A percentile compares a stretch with the other conserved stretches of the same genome.
These are phyloP conservation scores for Neurospora crassa DNA, from an alignment of 2,329 filamentous ascomycete genomes.

Conservation along the genomic window DNA sequence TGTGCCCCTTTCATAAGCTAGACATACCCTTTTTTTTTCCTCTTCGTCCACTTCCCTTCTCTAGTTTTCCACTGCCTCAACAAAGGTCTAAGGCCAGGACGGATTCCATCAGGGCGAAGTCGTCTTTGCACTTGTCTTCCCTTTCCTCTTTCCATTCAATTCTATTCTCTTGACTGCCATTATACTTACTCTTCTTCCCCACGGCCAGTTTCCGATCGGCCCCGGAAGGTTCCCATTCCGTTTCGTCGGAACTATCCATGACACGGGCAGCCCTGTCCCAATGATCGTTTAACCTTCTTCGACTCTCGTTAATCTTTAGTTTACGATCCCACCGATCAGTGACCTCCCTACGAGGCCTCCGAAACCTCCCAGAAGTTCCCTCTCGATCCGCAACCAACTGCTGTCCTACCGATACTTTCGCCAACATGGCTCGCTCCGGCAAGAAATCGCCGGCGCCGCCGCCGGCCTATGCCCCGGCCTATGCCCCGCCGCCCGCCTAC, in stretches of 20 bases:
- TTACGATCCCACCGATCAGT: background rate
- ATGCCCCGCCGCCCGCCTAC: conserved; percentile 12
- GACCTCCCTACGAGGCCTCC: background rate
- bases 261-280: conserved; percentile 26
- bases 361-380: background rate
- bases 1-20: background rate
- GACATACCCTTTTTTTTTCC: background rate
- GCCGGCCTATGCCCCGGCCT: conserved; percentile 18
- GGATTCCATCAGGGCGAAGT: conserved; percentile 2
- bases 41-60: conserved; percentile 14
- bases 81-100: conserved; percentile 10
- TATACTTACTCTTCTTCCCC: conserved; percentile 16
- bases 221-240: conserved; percentile 7
- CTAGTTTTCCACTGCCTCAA: conserved; percentile 4
- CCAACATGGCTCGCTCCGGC: conserved; percentile 29
- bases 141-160: conserved; percentile 5
- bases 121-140: conserved; percentile 9
- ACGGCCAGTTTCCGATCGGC: conserved; percentile 6
- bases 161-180: conserved; percentile 11
- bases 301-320: conserved; percentile 29
- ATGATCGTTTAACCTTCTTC: conserved; percentile 30
- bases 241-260: conserved; percentile 6
- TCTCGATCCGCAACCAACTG: conserved; percentile 1
- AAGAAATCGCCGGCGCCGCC: conserved; percentile 20
- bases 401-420: background rate